These are phyloP conservation scores for Penicillium crystallinum DNA, from an alignment of 495 filamentous ascomycete genomes.

Conservation along the genomic window DNA sequence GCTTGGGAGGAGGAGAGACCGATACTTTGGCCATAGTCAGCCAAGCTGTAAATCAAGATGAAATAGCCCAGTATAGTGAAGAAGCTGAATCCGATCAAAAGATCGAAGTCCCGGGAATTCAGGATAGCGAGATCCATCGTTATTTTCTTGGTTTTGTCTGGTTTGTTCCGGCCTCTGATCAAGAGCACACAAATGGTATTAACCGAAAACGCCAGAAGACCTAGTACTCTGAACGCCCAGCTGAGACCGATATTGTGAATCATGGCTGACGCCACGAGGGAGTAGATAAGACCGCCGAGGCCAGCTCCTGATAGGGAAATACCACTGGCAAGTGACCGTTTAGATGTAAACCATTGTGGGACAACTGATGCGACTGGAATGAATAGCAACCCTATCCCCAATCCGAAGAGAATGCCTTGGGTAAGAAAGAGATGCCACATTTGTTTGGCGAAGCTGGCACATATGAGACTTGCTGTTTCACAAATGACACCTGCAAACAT, in stretches of 20 bases:
- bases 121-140: conserved; percentile 56
- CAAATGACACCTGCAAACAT: conserved; percentile 6
- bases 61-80: conserved; percentile 67
- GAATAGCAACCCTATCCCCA: conserved; percentile 49
- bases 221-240: conserved; percentile 68
- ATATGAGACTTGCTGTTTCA: conserved; percentile 32
- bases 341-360: conserved; percentile 49
- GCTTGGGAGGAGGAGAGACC: conserved; percentile 60
- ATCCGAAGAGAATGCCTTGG: conserved; percentile 47
- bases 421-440: conserved; percentile 51
- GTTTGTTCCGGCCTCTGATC: conserved; percentile 59
- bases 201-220: conserved; percentile 52
- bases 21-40: conserved; percentile 60
- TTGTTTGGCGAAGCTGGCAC: conserved; percentile 39
- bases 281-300: conserved; percentile 48
- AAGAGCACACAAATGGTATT: conserved; percentile 55
- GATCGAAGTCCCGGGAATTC: conserved; percentile 47
- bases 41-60: conserved; percentile 65
- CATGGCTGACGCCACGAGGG: conserved; percentile 29
- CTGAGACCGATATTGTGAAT: conserved; percentile 40
- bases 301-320: conserved; percentile 46
- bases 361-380: conserved; percentile 41
- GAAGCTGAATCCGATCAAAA: conserved; percentile 59
- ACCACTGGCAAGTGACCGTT: conserved; percentile 45
- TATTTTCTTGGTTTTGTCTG: conserved; percentile 43